Percentiles rank a stretch among this genome's conserved stretches.
Evolutionary conservation across 139 green algal species (phyloP).

Genomic region (Zygnema circumcarinatum): DNA sequence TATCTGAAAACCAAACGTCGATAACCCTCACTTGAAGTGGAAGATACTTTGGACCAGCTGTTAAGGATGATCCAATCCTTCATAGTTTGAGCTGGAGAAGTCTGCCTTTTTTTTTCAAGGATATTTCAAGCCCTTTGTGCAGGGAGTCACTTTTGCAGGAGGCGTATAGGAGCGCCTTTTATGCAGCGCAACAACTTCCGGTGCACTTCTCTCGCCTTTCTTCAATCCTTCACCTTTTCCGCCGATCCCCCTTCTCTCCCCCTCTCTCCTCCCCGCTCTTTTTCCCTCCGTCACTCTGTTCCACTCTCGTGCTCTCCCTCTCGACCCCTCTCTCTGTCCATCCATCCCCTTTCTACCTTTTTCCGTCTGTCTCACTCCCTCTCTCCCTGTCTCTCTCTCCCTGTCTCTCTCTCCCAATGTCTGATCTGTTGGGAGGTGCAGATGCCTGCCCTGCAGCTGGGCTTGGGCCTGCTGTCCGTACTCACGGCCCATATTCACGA

Average conservation of each 20-base stretch:
- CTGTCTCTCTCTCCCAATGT: neutral
- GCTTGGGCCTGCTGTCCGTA: neutral
- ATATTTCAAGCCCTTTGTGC: neutral
- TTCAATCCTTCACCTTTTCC: neutral
- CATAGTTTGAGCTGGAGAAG: no score
- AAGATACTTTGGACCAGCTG: no score
- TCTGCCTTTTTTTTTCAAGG: no score
- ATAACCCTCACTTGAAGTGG: neutral
- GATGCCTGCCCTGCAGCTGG: neutral
- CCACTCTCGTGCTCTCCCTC: neutral
- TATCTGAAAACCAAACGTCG: neutral
- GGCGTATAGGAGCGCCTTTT: slow-evolving; percentile 8
- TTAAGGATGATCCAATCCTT: no score
- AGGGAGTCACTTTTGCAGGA: slow-evolving; percentile 17
- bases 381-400: neutral
- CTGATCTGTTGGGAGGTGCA: neutral
- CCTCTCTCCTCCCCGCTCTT: neutral
- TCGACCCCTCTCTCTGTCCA: neutral
- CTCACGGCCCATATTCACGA: neutral
- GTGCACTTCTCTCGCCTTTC: neutral
- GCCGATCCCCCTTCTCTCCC: neutral
- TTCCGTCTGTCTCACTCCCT: neutral
- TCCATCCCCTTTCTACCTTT: neutral
- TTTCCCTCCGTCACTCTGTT: neutral
- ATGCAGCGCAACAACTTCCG: slow-evolving; percentile 11